Evolutionary conservation across 2,329 filamentous ascomycete genomes (phyloP).

Genomic region (Epichloe amarillans): DNA sequence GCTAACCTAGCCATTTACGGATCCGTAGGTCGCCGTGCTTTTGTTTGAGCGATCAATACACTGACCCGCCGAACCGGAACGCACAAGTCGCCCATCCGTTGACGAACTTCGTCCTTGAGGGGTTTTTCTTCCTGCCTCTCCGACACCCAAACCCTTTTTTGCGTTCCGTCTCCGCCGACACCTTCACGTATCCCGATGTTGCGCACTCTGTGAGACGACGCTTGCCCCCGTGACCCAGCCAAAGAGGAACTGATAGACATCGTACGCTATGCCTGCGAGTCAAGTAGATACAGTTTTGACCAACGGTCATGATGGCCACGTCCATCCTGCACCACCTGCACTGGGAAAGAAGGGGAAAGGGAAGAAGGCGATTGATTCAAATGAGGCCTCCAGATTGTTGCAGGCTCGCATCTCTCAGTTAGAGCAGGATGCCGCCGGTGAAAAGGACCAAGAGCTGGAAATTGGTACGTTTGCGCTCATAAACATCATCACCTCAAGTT

Average conservation of each 20-base stretch:
- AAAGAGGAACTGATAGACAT: conserved; percentile 8
- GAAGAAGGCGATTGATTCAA: conserved; percentile 74
- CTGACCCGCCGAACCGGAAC: background rate
- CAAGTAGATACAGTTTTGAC: conserved; percentile 28
- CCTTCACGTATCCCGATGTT: background rate
- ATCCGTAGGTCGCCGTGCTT: background rate
- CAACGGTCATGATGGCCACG: conserved; percentile 29
- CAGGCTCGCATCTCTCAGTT: conserved; percentile 90
- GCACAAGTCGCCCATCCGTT: background rate
- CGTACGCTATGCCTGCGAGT: conserved; percentile 24
- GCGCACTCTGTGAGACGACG: conserved; percentile 6
- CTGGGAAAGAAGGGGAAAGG: conserved; percentile 62
- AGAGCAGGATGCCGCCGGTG: conserved; percentile 82
- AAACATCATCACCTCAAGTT: background rate
- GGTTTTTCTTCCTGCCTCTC: background rate
- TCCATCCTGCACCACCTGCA: conserved; percentile 28
- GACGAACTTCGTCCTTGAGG: background rate
- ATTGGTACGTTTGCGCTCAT: conserved; percentile 49
- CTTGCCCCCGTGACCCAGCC: conserved; percentile 4
- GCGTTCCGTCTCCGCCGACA: background rate
- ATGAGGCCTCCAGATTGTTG: conserved; percentile 81
- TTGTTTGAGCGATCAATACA: background rate
- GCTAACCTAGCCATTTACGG: conserved; percentile 4
- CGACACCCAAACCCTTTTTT: background rate
- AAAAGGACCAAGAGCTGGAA: conserved; percentile 91